A percentile compares a stretch with the other conserved stretches of the same genome.
phyloP scores from a whole-genome alignment of 176 grass and related monocot species.

The Phragmites australis region DNA sequence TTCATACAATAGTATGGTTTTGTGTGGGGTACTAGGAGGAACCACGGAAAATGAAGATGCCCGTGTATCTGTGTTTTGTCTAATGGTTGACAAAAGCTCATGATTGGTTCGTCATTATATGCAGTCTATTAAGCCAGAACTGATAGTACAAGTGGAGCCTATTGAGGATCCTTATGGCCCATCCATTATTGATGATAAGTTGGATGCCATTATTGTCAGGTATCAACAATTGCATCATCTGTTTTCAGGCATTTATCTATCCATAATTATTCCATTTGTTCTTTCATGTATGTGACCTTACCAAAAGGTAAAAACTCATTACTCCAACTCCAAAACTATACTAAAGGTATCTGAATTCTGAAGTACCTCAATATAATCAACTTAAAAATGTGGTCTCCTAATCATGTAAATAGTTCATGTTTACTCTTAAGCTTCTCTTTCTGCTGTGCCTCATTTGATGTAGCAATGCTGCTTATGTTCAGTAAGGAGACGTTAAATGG shows the following conservation, averaged over 20 bases:
- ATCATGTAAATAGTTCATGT: slow-evolving; percentile 25
- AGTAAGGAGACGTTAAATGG: slow-evolving; percentile 67
- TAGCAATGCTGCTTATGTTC: slow-evolving; percentile 33
- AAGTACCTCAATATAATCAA: slow-evolving; percentile 12
- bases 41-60: not conserved
- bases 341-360: not conserved
- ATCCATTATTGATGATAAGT: slow-evolving; percentile 60
- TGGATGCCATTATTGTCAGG: slow-evolving; percentile 74
- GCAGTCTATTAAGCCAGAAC: slow-evolving; percentile 61
- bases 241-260: slow-evolving; percentile 26
- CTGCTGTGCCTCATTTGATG: slow-evolving; percentile 8
- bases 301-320: not conserved
- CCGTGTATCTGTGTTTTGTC: not conserved
- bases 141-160: slow-evolving; percentile 65
- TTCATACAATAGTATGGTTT: not conserved
- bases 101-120: slow-evolving; percentile 23
- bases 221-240: slow-evolving; percentile 17
- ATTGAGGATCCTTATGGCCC: slow-evolving; percentile 71
- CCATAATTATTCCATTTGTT: slow-evolving; percentile 12
- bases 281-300: slow-evolving; percentile 15
- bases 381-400: not conserved
- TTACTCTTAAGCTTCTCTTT: slow-evolving; percentile 13
- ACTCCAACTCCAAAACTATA: not conserved
- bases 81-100: slow-evolving; percentile 14
- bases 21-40: not conserved